Evolutionary conservation across 352 stramenopile species (phyloP).

Genomic region (Thalassiosira exigua): DNA sequence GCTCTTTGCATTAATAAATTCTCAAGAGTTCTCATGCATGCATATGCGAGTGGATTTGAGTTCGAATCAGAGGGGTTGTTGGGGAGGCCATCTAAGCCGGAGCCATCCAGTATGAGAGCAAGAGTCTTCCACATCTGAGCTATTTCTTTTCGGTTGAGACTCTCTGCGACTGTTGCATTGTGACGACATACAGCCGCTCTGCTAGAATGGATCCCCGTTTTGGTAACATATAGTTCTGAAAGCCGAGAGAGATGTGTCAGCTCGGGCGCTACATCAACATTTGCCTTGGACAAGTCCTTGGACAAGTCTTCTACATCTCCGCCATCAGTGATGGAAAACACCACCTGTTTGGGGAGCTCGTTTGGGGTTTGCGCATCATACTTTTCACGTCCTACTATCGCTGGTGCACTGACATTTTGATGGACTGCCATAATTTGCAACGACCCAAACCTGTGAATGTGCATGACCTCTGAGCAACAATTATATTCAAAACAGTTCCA

Average conservation of each 20-base stretch:
- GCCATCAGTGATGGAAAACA: constrained; percentile 65
- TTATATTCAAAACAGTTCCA: constrained; percentile 9
- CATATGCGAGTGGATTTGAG: constrained; percentile 70
- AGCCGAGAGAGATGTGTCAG: constrained; percentile 82
- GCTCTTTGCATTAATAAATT: constrained; percentile 76
- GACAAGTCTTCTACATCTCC: constrained; percentile 57
- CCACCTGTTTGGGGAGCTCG: constrained; percentile 38
- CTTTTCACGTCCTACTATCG: constrained; percentile 15
- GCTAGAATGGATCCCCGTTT: constrained; percentile 54
- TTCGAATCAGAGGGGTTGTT: constrained; percentile 11
- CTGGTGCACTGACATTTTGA: constrained; percentile 60
- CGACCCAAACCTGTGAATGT: constrained; percentile 80
- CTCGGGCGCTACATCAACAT: constrained; percentile 75
- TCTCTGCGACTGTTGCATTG: constrained; percentile 73
- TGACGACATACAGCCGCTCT: constrained; percentile 76
- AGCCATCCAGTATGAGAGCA: constrained; percentile 66
- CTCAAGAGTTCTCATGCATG: constrained; percentile 70
- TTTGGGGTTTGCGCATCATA: not conserved
- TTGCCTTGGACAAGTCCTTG: constrained; percentile 4
- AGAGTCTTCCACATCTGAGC: constrained; percentile 80
- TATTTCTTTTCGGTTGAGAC: constrained; percentile 61
- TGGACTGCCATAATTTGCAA: constrained; percentile 79
- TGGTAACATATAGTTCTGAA: constrained; percentile 74
- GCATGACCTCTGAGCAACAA: constrained; percentile 10
- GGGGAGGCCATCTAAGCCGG: constrained; percentile 57